Base-by-base conservation (phyloP, 2,329 filamentous ascomycete species). In the Aspergillus calidoustus region DNA sequence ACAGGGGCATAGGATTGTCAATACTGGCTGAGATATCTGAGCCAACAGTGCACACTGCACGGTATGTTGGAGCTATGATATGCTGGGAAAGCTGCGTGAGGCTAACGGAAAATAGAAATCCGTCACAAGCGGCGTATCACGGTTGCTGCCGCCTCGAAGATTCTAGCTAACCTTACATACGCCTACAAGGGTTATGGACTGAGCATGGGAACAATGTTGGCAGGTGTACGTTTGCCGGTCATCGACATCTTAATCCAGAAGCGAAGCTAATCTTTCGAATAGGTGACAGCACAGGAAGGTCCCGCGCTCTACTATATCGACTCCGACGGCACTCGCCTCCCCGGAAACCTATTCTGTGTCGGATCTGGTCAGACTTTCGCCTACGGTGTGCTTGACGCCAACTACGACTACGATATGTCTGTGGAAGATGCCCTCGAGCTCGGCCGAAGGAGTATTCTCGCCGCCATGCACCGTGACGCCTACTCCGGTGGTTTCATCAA, bases 161-260 rank as follows among this genome's bases (percentile, higher is more conserved):
- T 99, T 78, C 91, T 99, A 71, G 92, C 95, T 76, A 99, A 99
- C 84, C 84, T 99, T 70, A 93, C 97, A 74, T 99, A 98, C 86
- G 89, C 89, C 72, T 99, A 99, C 88, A 99, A 99, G 84, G 93
- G 93, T 74, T 97, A 96, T 92, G 95, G 95, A 43, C 83, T 99
- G 73, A 96, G 92, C 77, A 99, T 99, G 95, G 95, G 95, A 71
- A 99, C 95, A 74, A 99, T 99, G 95, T 97, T 95, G 80, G 94
- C 95, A 41, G 95, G 95, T 74, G 95, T 99, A 69, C 95, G 95
- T 67, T 43, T 48, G 31, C 11, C 44, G 43, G n/a, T 17, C 38
- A 15, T 22, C 3, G 22, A 7, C 34, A 43, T 31, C 15, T 44
- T 22, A 3, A 44, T 13, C 5, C 17, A 17, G 28, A 51, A 28